These are phyloP conservation scores for Linanthus parryae DNA, from an alignment of 148 eudicot species.

Conservation along the genomic window DNA sequence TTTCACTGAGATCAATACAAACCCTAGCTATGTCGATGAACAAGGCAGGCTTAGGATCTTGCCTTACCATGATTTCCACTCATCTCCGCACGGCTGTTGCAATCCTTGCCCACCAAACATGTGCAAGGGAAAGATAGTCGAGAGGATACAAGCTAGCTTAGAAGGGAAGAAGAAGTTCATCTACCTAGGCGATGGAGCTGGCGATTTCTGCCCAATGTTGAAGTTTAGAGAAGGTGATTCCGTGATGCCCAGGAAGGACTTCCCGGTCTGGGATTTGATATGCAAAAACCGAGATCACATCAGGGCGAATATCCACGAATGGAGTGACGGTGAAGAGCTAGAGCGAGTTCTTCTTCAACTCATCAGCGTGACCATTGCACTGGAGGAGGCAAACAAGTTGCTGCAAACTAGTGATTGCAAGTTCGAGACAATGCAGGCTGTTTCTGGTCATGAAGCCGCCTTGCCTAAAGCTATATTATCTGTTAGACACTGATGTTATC, in stretches of 20 bases:
- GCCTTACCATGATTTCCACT: slow-evolving; percentile 50
- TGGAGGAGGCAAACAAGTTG: too few relatives aligned
- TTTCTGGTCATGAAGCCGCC: too few relatives aligned
- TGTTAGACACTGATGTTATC: too few relatives aligned
- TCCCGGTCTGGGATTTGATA: slow-evolving; percentile 69
- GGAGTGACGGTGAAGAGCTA: slow-evolving; percentile 63
- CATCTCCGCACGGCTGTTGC: slow-evolving; percentile 51
- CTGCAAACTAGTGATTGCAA: too few relatives aligned
- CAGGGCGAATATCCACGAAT: slow-evolving; percentile 49
- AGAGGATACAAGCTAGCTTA: slow-evolving; percentile 31
- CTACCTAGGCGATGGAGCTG: slow-evolving; percentile 63
- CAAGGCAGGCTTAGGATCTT: slow-evolving; percentile 56
- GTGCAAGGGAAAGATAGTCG: slow-evolving; percentile 76
- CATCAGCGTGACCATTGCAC: slow-evolving; percentile 25
- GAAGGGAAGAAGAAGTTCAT: slow-evolving; percentile 38
- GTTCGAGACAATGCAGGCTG: too few relatives aligned
- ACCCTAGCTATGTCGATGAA: slow-evolving; percentile 52
- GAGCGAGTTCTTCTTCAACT: slow-evolving; percentile 40
- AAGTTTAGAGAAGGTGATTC: slow-evolving; percentile 45
- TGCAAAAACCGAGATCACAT: slow-evolving; percentile 31
- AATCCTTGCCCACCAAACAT: slow-evolving; percentile 82
- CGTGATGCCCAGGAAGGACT: slow-evolving; percentile 71
- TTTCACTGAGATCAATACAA: slow-evolving; percentile 67
- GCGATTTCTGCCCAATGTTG: slow-evolving; percentile 76
- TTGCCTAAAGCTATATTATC: too few relatives aligned